phyloP scores from a whole-genome alignment of 345 rosid species.

The Populus deltoides region DNA sequence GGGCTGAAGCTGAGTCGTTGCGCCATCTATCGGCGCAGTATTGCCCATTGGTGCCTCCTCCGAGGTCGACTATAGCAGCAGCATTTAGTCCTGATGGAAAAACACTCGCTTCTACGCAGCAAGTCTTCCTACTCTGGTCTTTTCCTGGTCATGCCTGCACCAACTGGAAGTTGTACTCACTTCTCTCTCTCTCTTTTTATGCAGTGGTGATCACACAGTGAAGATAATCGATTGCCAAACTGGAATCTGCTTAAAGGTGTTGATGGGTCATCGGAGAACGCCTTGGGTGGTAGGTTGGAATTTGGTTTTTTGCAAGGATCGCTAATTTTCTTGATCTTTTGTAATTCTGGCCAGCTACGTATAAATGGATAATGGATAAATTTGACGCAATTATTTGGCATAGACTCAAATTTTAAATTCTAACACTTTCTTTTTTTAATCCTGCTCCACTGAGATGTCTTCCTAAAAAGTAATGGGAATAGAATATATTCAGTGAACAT shows the following conservation, averaged over 20 bases:
- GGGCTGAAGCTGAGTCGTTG: constrained; percentile 80
- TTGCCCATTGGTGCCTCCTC: constrained; percentile 65
- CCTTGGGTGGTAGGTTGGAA: constrained; percentile 94
- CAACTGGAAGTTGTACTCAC: not conserved
- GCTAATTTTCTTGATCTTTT: not conserved
- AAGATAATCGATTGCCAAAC: constrained; percentile 85
- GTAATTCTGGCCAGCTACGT: not conserved
- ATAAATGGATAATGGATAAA: not conserved
- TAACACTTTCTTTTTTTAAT: not conserved
- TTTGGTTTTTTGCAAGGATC: not conserved
- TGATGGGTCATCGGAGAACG: constrained; percentile 91
- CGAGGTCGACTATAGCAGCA: constrained; percentile 85
- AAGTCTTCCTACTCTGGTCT: constrained; percentile 20
- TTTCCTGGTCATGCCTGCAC: not conserved
- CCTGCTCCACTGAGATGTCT: not conserved
- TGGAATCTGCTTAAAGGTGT: constrained; percentile 87
- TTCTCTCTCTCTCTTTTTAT: not conserved
- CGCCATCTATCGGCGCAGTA: constrained; percentile 66
- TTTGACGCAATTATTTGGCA: not conserved
- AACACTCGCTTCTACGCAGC: constrained; percentile 87
- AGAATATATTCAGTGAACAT: not conserved
- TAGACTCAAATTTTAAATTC: not conserved
- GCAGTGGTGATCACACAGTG: constrained; percentile 88
- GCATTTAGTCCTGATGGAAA: constrained; percentile 83
- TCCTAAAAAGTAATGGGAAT: not conserved